These are phyloP conservation scores for Henckelia pumila DNA, from an alignment of 257 asterid genomes.

Conservation along the genomic window DNA sequence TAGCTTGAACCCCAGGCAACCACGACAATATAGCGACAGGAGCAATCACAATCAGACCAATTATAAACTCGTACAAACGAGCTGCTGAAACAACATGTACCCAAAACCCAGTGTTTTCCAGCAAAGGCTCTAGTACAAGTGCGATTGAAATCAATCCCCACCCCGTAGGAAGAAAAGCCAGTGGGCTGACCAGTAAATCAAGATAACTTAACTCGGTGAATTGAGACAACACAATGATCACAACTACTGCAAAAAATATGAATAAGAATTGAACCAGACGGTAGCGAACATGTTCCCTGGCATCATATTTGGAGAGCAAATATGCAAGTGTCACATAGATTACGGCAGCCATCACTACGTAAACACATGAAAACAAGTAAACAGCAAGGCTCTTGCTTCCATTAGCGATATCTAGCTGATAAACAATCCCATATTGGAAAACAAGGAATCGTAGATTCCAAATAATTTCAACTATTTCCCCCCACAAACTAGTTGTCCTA, in stretches of 20 bases:
- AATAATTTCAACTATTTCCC: constrained; percentile 68
- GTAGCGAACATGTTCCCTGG: constrained; percentile 88
- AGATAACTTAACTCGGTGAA: constrained; percentile 63
- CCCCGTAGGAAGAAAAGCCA: constrained; percentile 94
- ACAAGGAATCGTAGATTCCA: constrained; percentile 92
- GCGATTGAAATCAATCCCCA: constrained; percentile 87
- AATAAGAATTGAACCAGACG: constrained; percentile 96
- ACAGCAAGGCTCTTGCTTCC: constrained; percentile 77
- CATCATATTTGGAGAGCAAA: constrained; percentile 82
- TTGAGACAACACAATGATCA: constrained; percentile 57
- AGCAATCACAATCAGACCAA: constrained; percentile 80
- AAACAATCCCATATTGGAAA: constrained; percentile 95
- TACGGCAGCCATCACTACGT: constrained; percentile 76
- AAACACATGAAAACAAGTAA: constrained; percentile 89
- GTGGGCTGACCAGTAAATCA: constrained; percentile 76
- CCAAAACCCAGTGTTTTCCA: constrained; percentile 69
- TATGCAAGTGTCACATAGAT: constrained; percentile 55
- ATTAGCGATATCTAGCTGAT: constrained; percentile 80
- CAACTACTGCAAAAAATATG: constrained; percentile 53
- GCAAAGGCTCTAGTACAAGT: constrained; percentile 65
- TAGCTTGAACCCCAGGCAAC: constrained; percentile 94
- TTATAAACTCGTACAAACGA: constrained; percentile 80
- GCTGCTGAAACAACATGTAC: constrained; percentile 67
- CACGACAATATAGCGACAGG: constrained; percentile 89
- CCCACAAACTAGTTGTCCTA: constrained; percentile 91